A percentile compares a stretch with the other conserved stretches of the same genome.
phyloP scores from a whole-genome alignment of 2,329 filamentous ascomycete species.

The Helotiales sp. region DNA sequence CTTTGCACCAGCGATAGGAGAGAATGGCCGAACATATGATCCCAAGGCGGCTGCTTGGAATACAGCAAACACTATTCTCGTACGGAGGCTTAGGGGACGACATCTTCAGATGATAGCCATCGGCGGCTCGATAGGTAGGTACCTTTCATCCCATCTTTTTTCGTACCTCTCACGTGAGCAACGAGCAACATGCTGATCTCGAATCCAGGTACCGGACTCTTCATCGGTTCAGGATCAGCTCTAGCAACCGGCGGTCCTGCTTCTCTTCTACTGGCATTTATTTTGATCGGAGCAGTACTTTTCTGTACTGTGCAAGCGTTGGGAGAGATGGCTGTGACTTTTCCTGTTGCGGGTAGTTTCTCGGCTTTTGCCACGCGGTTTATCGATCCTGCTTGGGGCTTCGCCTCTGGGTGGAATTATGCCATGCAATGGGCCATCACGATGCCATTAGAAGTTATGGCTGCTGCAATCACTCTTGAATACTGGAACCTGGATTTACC shows the following conservation, averaged over 20 bases:
- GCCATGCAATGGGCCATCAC: slow-evolving; percentile 86
- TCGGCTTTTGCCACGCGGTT: slow-evolving; percentile 91
- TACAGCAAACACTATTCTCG: slow-evolving; percentile 76
- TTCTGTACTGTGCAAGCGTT: slow-evolving; percentile 92
- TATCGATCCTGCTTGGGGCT: slow-evolving; percentile 93
- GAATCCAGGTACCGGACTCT: slow-evolving; percentile 74
- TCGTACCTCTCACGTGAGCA: slow-evolving; percentile 16
- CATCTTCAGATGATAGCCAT: slow-evolving; percentile 99
- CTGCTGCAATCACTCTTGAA: slow-evolving; percentile 80
- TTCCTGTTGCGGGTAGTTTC: slow-evolving; percentile 95
- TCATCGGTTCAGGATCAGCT: slow-evolving; percentile 80
- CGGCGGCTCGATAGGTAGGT: slow-evolving; percentile 80
- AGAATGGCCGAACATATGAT: slow-evolving; percentile 55
- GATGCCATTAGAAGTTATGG: slow-evolving; percentile 83
- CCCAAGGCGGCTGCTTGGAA: slow-evolving; percentile 64
- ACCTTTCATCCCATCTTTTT: slow-evolving; percentile 1
- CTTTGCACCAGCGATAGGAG: slow-evolving; percentile 30
- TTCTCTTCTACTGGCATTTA: slow-evolving; percentile 78
- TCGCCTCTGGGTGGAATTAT: slow-evolving; percentile 96
- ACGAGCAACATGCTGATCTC: slow-evolving; percentile 40
- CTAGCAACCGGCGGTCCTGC: slow-evolving; percentile 76
- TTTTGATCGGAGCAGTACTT: slow-evolving; percentile 81
- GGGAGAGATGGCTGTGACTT: slow-evolving; percentile 88
- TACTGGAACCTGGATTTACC: slow-evolving; percentile 78
- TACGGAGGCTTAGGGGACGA: slow-evolving; percentile 77